Evolutionary conservation across 495 filamentous ascomycete species (phyloP).

Genomic region (Articulospora tetracladia): DNA sequence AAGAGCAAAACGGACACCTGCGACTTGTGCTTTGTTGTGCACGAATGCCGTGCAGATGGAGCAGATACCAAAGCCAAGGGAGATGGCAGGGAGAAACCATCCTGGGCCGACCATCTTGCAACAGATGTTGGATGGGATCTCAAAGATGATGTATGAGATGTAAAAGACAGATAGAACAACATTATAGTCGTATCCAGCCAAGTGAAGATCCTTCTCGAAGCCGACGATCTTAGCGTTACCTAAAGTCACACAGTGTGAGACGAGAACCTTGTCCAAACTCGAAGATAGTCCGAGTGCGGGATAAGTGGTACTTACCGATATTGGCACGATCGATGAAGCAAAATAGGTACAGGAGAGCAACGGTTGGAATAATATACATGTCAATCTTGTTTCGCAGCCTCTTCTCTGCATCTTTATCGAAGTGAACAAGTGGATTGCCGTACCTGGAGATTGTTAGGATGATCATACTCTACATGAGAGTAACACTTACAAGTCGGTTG

Average conservation of each 20-base stretch:
- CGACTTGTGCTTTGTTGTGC: conserved; percentile 31
- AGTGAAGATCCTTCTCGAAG: conserved; percentile 53
- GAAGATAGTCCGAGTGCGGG: conserved; percentile 23
- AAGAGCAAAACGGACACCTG: conserved; percentile 49
- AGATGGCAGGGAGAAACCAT: conserved; percentile 59
- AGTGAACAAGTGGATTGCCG: conserved; percentile 50
- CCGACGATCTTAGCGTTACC: conserved; percentile 56
- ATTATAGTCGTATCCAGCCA: conserved; percentile 68
- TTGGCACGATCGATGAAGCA: conserved; percentile 65
- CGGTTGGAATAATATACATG: conserved; percentile 46
- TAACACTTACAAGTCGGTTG: conserved; percentile 53
- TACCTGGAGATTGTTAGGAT: conserved; percentile 32
- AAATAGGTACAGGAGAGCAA: conserved; percentile 54
- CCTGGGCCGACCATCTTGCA: conserved; percentile 61
- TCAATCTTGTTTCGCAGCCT: conserved; percentile 51
- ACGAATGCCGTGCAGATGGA: conserved; percentile 40
- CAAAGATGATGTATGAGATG: conserved; percentile 67
- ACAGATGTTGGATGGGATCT: conserved; percentile 61
- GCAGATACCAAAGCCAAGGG: conserved; percentile 40
- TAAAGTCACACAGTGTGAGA: conserved; percentile 9
- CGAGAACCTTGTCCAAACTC: background rate
- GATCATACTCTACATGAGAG: background rate
- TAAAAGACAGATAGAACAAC: conserved; percentile 59
- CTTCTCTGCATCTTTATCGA: conserved; percentile 57
- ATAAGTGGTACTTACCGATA: conserved; percentile 36